phyloP scores from a whole-genome alignment of 1,284 basidiomycete species.

The Ganoderma sp. region DNA sequence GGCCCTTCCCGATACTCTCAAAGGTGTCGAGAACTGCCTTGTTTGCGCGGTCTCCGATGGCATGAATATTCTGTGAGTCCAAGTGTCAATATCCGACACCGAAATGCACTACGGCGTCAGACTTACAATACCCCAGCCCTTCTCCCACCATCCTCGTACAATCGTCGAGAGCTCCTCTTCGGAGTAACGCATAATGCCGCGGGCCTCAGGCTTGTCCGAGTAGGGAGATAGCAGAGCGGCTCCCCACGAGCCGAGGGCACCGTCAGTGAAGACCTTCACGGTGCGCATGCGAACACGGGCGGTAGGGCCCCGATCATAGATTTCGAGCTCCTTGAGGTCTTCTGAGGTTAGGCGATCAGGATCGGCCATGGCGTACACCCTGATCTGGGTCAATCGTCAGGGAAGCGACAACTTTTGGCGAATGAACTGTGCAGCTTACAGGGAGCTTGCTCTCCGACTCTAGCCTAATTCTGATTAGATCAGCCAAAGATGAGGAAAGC shows the following conservation, averaged over 20 bases:
- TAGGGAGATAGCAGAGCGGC: slow-evolving; percentile 89
- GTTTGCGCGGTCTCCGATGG: slow-evolving; percentile 92
- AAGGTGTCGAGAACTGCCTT: slow-evolving; percentile 82
- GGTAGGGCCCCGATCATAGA: slow-evolving; percentile 67
- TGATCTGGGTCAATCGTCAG: slow-evolving; percentile 51
- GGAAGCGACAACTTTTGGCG: neutral
- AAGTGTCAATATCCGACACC: neutral
- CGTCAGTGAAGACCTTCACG: slow-evolving; percentile 86
- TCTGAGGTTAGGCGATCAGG: slow-evolving; percentile 66
- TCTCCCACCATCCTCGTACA: slow-evolving; percentile 49
- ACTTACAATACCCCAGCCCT: slow-evolving; percentile 72
- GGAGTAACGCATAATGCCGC: slow-evolving; percentile 65
- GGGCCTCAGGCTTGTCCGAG: slow-evolving; percentile 73
- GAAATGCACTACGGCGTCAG: too few species aligned
- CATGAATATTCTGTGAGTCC: slow-evolving; percentile 78
- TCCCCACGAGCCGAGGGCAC: slow-evolving; percentile 90
- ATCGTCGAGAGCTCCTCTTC: slow-evolving; percentile 21
- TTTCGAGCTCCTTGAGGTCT: slow-evolving; percentile 63
- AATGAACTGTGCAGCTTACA: slow-evolving; percentile 46
- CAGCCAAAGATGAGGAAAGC: neutral
- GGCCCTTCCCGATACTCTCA: slow-evolving; percentile 52
- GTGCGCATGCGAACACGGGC: slow-evolving; percentile 73
- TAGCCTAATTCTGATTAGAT: slow-evolving; percentile 26
- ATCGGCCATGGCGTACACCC: slow-evolving; percentile 80
- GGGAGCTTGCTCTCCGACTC: slow-evolving; percentile 67